Base-by-base conservation (phyloP, 163 green algal species). In the Trebouxiophyceae sp. region DNA sequence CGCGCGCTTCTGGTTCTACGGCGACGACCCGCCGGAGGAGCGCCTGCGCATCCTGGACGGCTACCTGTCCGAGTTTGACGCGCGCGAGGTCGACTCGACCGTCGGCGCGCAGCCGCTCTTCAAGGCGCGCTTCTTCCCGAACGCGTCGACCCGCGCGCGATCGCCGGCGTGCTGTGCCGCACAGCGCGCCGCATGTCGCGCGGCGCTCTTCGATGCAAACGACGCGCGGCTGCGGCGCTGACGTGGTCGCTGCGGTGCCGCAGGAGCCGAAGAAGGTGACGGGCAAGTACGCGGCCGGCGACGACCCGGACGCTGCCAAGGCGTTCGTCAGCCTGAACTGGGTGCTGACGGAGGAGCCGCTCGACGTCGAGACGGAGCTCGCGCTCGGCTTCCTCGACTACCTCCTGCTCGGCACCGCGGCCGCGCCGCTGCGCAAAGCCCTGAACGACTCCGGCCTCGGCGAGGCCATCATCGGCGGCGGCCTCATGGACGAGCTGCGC, bases 1-100 rank as follows among this genome's bases (percentile, higher is more conserved):
- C 68, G 84, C 92, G 2, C 83, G 91, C 39, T 93, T 99, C 80
- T 99, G 94, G 94, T 97, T 98, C 83, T 98, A 97, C 63, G 94
- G 94, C 28, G 92, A 99, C 64, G 94, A 98, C 65, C 74, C 87
- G 19, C 78, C 90, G 1, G 74, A 89, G 46, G 82, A 96, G 81
- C 86, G 94, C 24, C 83, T 99, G 60, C 54, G 72, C 45, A 76
- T 95, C 44, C 71, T 98, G 33, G 79, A 78, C 56, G 62, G 50
- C 3, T 96, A 92, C 75, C 82, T 99, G 31, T 60, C 81, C 31
- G 70, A 89, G 61, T 96, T 93, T 74, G 89, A 93, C 29, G 64
- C 69, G 5, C 74, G 78, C 20, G 57, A 68, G 8, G 81, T 90
- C 20, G 83, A 93, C 73, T 92, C 83, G 12, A 67, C 75, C 27